A percentile compares a stretch with the other conserved stretches of the same genome.
These are phyloP conservation scores for Monosporascus cannonballus DNA, from an alignment of 2,329 filamentous ascomycete genomes.

Conservation along the genomic window DNA sequence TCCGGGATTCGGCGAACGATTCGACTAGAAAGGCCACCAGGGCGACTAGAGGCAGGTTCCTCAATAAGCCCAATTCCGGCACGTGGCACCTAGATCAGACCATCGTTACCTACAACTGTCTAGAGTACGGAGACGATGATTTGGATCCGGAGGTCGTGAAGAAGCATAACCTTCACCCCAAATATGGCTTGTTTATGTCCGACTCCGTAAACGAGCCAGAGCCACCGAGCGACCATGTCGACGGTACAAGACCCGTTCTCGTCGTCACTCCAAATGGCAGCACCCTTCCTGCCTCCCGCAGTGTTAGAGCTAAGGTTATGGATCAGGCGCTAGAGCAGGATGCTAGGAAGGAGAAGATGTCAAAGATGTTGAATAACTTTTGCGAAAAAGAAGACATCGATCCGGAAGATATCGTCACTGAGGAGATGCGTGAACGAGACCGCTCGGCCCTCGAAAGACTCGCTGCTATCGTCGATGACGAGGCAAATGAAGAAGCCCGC, in stretches of 20 bases:
- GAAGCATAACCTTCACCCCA: conserved; percentile 46
- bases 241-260: conserved; percentile 42
- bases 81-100: conserved; percentile 50
- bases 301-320: conserved; percentile 25
- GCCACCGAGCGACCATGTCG: conserved; percentile 32
- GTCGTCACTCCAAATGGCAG: conserved; percentile 42
- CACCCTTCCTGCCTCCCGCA: conserved; percentile 43
- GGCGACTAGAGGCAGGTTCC: conserved; percentile 46
- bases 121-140: conserved; percentile 40
- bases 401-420: conserved; percentile 21
- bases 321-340: conserved; percentile 20
- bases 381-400: conserved; percentile 18
- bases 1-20: conserved; percentile 53
- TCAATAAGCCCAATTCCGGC: conserved; percentile 47
- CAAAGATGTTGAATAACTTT: conserved; percentile 11
- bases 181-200: conserved; percentile 46
- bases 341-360: conserved; percentile 13
- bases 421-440: conserved; percentile 24
- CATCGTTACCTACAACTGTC: conserved; percentile 47
- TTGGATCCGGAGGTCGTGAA: conserved; percentile 45
- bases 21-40: conserved; percentile 46
- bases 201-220: conserved; percentile 40
- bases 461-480: conserved; percentile 5
- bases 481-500: conserved; percentile 1
- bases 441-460: conserved; percentile 16